Evolutionary conservation across 805 yeast species (phyloP).

Genomic region (Kuraishia floccosa): DNA sequence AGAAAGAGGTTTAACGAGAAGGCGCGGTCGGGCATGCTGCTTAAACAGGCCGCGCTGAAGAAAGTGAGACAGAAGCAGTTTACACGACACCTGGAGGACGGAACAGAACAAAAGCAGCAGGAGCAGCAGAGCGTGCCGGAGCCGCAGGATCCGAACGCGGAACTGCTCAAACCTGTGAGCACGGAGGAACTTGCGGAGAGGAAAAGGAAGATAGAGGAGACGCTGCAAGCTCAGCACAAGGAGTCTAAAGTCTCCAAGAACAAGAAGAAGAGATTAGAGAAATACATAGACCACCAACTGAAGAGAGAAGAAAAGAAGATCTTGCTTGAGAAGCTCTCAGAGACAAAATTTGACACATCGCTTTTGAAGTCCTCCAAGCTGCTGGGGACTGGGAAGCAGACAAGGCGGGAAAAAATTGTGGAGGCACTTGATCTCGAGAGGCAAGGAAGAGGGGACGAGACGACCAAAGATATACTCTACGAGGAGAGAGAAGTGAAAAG

Average conservation of each 20-base stretch:
- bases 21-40: conserved; percentile 77
- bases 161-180: conserved; percentile 48
- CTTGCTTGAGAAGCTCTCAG: conserved; percentile 60
- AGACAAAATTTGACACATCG: conserved; percentile 60
- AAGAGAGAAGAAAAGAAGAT: conserved; percentile 80
- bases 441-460: conserved; percentile 59
- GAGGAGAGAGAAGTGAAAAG: conserved; percentile 56
- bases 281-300: conserved; percentile 84
- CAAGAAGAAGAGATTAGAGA: conserved; percentile 73
- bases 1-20: conserved; percentile 74
- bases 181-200: conserved; percentile 51
- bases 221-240: conserved; percentile 42
- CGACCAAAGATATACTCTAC: conserved; percentile 50
- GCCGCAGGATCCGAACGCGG: conserved; percentile 47
- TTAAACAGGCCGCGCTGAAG: conserved; percentile 63
- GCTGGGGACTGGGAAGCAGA: conserved; percentile 62
- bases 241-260: conserved; percentile 62
- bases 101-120: conserved; percentile 12
- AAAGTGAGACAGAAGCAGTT: conserved; percentile 63
- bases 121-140: conserved; percentile 6
- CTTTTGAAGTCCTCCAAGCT: conserved; percentile 61
- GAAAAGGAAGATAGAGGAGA: conserved; percentile 52
- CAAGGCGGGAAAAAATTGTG: conserved; percentile 56
- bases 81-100: conserved; percentile 33
- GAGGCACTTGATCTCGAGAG: conserved; percentile 67